phyloP scores from a whole-genome alignment of 2,329 filamentous ascomycete genomes.

The Lecanicillium sp. region DNA sequence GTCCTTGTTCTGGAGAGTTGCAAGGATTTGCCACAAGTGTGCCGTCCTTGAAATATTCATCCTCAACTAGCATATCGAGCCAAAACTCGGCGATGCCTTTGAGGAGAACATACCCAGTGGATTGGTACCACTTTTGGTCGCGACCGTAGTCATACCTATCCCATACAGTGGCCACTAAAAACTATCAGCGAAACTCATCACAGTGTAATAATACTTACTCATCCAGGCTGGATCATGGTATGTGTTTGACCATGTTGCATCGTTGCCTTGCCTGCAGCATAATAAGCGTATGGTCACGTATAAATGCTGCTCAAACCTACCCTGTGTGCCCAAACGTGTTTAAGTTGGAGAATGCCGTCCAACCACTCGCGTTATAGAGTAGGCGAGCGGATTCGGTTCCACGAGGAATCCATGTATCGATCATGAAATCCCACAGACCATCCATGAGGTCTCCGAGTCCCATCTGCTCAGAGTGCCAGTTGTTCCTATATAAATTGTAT shows the following conservation, averaged over 20 bases:
- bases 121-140: conserved; percentile 35
- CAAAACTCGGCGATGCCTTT: conserved; percentile 49
- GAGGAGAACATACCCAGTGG: conserved; percentile 43
- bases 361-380: conserved; percentile 47
- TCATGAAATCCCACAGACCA: conserved; percentile 45
- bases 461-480: conserved; percentile 48
- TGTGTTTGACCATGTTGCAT: conserved; percentile 22
- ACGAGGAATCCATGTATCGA: conserved; percentile 43
- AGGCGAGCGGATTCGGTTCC: conserved; percentile 44
- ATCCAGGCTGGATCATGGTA: conserved; percentile 38
- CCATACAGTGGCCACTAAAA: conserved; percentile 44
- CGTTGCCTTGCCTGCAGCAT: conserved; percentile 17
- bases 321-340: conserved; percentile 52
- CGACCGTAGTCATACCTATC: conserved; percentile 48
- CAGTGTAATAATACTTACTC: conserved; percentile 24
- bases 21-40: conserved; percentile 50
- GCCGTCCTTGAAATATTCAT: conserved; percentile 40
- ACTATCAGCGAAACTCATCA: no score
- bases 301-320: not conserved
- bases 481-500: conserved; percentile 29
- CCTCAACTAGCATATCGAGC: conserved; percentile 43
- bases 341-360: conserved; percentile 49
- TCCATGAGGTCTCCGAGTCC: conserved; percentile 37
- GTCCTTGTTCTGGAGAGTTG: conserved; percentile 50
- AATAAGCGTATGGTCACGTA: no score